phyloP scores from a whole-genome alignment of 306 rosid genomes.

The Dalbergia cultrata region DNA sequence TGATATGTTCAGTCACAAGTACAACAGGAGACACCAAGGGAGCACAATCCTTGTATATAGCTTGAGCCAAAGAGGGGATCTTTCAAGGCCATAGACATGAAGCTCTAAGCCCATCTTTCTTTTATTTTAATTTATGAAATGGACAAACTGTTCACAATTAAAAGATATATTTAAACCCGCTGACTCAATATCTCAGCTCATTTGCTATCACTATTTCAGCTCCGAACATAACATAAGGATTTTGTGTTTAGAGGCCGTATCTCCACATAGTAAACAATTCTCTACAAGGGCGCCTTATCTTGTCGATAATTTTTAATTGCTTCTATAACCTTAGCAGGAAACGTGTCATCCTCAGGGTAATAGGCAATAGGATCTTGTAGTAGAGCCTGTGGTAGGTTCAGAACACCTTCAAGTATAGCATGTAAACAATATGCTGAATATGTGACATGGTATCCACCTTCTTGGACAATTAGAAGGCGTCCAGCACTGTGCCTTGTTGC shows the following conservation, averaged over 20 bases:
- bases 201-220: constrained; percentile 1
- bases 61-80: not conserved
- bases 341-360: constrained; percentile 83
- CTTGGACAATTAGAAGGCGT: constrained; percentile 80
- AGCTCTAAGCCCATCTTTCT: not conserved
- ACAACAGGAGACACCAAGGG: not conserved
- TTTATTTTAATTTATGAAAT: no score
- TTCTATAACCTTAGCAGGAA: constrained; percentile 64
- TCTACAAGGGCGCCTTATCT: constrained; percentile 58
- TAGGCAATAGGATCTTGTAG: constrained; percentile 70
- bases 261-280: constrained; percentile 41
- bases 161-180: not conserved
- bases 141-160: not conserved
- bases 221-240: constrained; percentile 1
- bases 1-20: not conserved
- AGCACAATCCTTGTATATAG: not conserved
- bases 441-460: constrained; percentile 94
- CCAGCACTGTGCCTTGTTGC: constrained; percentile 60
- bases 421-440: constrained; percentile 94
- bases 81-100: constrained; percentile 2
- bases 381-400: constrained; percentile 66
- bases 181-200: not conserved
- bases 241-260: constrained; percentile 24
- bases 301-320: constrained; percentile 63
- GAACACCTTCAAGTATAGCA: constrained; percentile 91